Conservation (phyloP, 75 land plant species). For the Isoetes taiwanensis region DNA sequence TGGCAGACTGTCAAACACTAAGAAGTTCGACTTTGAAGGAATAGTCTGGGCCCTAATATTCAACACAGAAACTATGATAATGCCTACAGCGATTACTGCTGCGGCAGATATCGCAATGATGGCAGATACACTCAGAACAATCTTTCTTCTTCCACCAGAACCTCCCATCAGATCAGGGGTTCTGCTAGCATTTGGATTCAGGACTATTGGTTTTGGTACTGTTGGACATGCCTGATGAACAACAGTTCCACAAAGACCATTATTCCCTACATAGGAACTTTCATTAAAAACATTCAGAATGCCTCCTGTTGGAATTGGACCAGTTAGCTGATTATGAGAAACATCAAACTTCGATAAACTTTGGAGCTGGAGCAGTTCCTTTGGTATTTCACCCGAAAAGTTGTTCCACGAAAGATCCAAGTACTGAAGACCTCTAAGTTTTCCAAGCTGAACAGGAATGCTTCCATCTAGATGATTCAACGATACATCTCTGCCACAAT, state of each 20-base stretch:
- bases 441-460: slow-evolving; percentile 49
- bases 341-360: slow-evolving; percentile 52
- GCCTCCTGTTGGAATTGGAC: slow-evolving; percentile 51
- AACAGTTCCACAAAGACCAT: slow-evolving; percentile 49
- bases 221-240: slow-evolving; percentile 51
- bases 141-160: slow-evolving; percentile 20
- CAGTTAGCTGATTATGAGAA: slow-evolving; percentile 58
- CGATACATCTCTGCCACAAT: slow-evolving; percentile 84
- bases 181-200: slow-evolving; percentile 51
- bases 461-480: slow-evolving; percentile 43
- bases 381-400: slow-evolving; percentile 68
- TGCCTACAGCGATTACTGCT: slow-evolving; percentile 46
- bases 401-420: slow-evolving; percentile 65
- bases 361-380: slow-evolving; percentile 37
- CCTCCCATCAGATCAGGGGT: neutral
- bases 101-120: slow-evolving; percentile 85
- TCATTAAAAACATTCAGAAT: slow-evolving; percentile 46
- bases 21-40: slow-evolving; percentile 20
- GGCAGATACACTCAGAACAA: slow-evolving; percentile 73
- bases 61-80: slow-evolving; percentile 44
- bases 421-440: slow-evolving; percentile 44
- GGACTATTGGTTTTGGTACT: slow-evolving; percentile 72
- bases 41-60: slow-evolving; percentile 51
- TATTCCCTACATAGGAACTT: slow-evolving; percentile 52
- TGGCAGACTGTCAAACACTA: slow-evolving; percentile 42